Conservation (phyloP, 2,329 filamentous ascomycete species). For the Coniella lustricola region DNA sequence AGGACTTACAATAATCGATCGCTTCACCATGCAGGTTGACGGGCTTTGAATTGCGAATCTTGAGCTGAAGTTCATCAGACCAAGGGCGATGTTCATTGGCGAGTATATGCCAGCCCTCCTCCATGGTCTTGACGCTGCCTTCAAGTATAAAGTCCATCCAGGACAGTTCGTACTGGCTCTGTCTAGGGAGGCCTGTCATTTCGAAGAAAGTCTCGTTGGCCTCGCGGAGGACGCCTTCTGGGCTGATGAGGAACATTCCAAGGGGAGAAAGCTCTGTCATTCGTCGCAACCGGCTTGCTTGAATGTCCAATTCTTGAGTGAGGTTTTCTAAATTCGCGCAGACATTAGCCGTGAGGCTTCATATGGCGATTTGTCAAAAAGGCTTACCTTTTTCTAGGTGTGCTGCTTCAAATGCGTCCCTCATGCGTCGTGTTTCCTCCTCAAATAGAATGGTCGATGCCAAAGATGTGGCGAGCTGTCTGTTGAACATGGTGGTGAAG, state of each 20-base stretch:
- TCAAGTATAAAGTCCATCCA: conserved; percentile 35
- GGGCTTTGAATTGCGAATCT: conserved; percentile 24
- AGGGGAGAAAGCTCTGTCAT: conserved; percentile 32
- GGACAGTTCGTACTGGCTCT: conserved; percentile 31
- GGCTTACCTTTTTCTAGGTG: conserved; percentile 23
- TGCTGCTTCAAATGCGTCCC: conserved; percentile 28
- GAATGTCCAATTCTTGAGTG: conserved; percentile 28
- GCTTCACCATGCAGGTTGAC: conserved; percentile 29
- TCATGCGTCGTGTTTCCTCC: conserved; percentile 51
- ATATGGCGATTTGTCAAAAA: too few species aligned
- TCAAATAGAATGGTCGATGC: conserved; percentile 60
- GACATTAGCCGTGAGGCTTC: too few species aligned
- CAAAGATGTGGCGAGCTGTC: conserved; percentile 52
- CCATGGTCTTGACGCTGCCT: conserved; percentile 25
- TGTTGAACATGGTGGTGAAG: conserved; percentile 41
- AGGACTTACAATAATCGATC: conserved; percentile 32
- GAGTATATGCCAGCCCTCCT: conserved; percentile 32
- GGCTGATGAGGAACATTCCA: conserved; percentile 32
- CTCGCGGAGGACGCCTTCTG: conserved; percentile 34
- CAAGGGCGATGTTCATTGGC: conserved; percentile 27
- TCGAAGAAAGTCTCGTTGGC: conserved; percentile 41
- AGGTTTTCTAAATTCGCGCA: conserved; percentile 26
- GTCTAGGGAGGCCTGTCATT: conserved; percentile 35
- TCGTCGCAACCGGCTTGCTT: conserved; percentile 28
- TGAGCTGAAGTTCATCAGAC: conserved; percentile 36